A percentile compares a stretch with the other conserved stretches of the same genome.
phyloP scores from a whole-genome alignment of 495 filamentous ascomycete species.

The Podospora didyma region DNA sequence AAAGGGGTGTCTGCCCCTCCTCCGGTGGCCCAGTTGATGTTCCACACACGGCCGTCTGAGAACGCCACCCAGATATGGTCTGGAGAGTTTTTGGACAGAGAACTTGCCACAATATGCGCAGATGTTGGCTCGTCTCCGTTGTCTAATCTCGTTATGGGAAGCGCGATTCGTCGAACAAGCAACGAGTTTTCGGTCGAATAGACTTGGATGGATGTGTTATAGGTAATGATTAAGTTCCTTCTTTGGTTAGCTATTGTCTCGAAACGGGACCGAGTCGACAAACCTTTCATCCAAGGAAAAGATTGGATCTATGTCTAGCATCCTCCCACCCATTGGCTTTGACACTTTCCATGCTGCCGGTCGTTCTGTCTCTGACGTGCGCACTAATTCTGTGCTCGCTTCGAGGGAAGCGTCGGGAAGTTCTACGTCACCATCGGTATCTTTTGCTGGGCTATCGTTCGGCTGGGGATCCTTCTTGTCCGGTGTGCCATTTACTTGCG shows the following conservation, averaged over 20 bases:
- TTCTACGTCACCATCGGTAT: conserved; percentile 10
- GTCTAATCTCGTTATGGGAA: conserved; percentile 26
- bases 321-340: conserved; percentile 61
- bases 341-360: conserved; percentile 52
- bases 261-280: too few relatives aligned
- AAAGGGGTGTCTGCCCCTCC: conserved; percentile 37
- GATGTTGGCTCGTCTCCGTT: conserved; percentile 13
- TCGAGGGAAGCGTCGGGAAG: conserved; percentile 4
- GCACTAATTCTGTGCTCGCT: not conserved
- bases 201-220: conserved; percentile 64
- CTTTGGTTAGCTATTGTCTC: conserved; percentile 35
- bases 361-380: not conserved
- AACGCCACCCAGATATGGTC: conserved; percentile 69
- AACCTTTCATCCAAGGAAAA: conserved; percentile 82
- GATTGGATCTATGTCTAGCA: conserved; percentile 70
- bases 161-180: conserved; percentile 58
- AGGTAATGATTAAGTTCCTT: conserved; percentile 65
- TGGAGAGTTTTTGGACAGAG: conserved; percentile 53
- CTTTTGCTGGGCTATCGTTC: not conserved
- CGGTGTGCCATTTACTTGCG: conserved; percentile 3
- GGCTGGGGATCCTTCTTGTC: not conserved
- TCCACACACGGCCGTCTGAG: conserved; percentile 58
- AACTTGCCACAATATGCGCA: conserved; percentile 49
- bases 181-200: conserved; percentile 79
- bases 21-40: conserved; percentile 73